These are phyloP conservation scores for Lavandula angustifolia DNA, from an alignment of 257 asterid genomes.

Conservation along the genomic window DNA sequence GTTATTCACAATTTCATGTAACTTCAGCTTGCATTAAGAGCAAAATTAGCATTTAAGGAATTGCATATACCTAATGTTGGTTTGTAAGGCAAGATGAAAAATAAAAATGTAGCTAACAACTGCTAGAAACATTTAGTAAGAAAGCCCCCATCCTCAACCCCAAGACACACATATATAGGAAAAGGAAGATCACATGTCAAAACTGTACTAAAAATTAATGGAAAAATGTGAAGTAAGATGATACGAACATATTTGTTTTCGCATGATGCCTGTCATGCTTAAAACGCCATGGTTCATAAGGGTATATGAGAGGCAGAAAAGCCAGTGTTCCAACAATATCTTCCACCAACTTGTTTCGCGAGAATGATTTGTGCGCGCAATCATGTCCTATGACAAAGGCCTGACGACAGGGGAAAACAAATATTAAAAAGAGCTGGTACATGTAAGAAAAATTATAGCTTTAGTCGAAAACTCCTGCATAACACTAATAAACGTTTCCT, in stretches of 20 bases:
- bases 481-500: neutral
- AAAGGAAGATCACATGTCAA: conserved; percentile 1
- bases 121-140: conserved; percentile 1
- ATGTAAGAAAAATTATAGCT: conserved; percentile 4
- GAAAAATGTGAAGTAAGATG: conserved; percentile 32
- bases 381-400: conserved; percentile 98
- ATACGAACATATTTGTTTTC: conserved; percentile 85
- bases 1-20: too few species aligned
- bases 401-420: conserved; percentile 45
- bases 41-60: conserved; percentile 21
- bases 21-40: neutral
- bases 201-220: neutral
- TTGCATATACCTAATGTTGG: neutral
- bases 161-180: neutral
- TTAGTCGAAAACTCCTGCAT: neutral
- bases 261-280: conserved; percentile 98
- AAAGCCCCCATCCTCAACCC: neutral
- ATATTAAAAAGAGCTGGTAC: conserved; percentile 26
- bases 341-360: conserved; percentile 88
- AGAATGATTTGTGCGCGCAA: conserved; percentile 97
- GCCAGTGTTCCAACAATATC: conserved; percentile 94
- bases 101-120: neutral
- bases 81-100: conserved; percentile 13
- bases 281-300: conserved; percentile 96
- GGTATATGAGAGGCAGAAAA: conserved; percentile 88